Percentiles rank a stretch among this genome's conserved stretches.
Evolutionary conservation across 805 yeast species (phyloP).

Genomic region (Ogataea henricii): DNA sequence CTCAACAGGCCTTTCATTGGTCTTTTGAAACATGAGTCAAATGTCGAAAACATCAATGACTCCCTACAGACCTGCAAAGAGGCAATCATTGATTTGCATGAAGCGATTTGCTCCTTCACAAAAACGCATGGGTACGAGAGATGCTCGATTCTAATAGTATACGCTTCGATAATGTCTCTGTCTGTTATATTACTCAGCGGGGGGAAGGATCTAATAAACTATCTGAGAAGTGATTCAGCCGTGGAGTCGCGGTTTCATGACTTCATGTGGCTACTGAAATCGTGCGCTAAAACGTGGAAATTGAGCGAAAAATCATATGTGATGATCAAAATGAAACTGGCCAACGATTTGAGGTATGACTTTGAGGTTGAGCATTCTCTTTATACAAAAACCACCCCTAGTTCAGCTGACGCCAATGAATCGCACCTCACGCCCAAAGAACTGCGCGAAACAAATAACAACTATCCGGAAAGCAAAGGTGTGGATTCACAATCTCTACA

Average conservation of each 20-base stretch:
- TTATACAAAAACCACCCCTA: neutral
- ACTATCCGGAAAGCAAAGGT: too few relatives aligned
- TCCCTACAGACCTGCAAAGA: constrained; percentile 35
- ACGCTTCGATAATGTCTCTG: constrained; percentile 42
- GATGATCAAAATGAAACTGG: constrained; percentile 37
- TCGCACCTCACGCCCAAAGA: too few relatives aligned
- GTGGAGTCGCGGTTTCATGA: constrained; percentile 35
- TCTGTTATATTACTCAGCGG: constrained; percentile 15
- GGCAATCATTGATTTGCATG: constrained; percentile 45
- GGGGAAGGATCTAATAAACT: constrained; percentile 19
- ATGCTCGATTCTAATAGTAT: constrained; percentile 49
- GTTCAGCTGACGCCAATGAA: too few relatives aligned
- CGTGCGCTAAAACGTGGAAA: constrained; percentile 49
- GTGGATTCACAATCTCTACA: neutral
- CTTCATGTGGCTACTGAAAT: constrained; percentile 43
- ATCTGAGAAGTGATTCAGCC: constrained; percentile 37
- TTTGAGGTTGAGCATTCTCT: constrained; percentile 13
- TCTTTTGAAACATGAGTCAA: constrained; percentile 19
- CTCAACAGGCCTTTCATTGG: constrained; percentile 62
- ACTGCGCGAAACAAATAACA: too few relatives aligned
- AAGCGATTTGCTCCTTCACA: constrained; percentile 40
- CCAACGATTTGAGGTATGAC: constrained; percentile 19
- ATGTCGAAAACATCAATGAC: neutral
- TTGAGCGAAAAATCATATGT: constrained; percentile 47
- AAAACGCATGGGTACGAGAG: constrained; percentile 42